These are phyloP conservation scores for Erysimum cheiri DNA, from an alignment of 441 rosid genomes.

Conservation along the genomic window DNA sequence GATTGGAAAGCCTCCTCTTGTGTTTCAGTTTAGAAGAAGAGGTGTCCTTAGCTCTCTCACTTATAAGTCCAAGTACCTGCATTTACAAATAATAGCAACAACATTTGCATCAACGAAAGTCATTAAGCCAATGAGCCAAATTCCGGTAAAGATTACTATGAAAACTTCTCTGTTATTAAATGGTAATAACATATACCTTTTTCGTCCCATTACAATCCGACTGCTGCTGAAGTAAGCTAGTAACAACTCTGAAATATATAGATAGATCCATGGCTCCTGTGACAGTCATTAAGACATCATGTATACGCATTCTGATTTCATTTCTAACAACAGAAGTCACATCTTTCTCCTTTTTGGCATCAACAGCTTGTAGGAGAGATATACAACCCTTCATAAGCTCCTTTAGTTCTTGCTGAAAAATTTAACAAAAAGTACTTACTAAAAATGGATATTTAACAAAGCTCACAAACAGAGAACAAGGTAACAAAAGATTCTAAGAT, in stretches of 20 bases:
- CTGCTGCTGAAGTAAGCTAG: slow-evolving; percentile 66
- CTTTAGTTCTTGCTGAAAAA: slow-evolving; percentile 69
- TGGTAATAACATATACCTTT: slow-evolving; percentile 63
- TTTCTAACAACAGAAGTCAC: slow-evolving; percentile 55
- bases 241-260: slow-evolving; percentile 74
- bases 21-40: slow-evolving; percentile 54
- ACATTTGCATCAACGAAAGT: slow-evolving; percentile 16
- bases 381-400: slow-evolving; percentile 84
- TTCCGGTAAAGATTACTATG: neutral
- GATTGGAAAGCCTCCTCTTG: slow-evolving; percentile 50
- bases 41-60: slow-evolving; percentile 67
- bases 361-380: slow-evolving; percentile 57
- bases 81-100: slow-evolving; percentile 1
- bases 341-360: slow-evolving; percentile 55
- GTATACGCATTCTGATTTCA: slow-evolving; percentile 62
- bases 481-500: slow-evolving; percentile 19
- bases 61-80: slow-evolving; percentile 87
- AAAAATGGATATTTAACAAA: slow-evolving; percentile 16
- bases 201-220: slow-evolving; percentile 63
- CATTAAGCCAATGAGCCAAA: neutral
- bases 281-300: slow-evolving; percentile 64
- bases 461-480: slow-evolving; percentile 27
- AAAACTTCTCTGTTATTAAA: slow-evolving; percentile 13
- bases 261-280: slow-evolving; percentile 70
- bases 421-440: slow-evolving; percentile 2